Evolutionary conservation across 225 moss, liverwort and hornwort genomes (phyloP).

Genomic region (Anthoceros angustus): DNA sequence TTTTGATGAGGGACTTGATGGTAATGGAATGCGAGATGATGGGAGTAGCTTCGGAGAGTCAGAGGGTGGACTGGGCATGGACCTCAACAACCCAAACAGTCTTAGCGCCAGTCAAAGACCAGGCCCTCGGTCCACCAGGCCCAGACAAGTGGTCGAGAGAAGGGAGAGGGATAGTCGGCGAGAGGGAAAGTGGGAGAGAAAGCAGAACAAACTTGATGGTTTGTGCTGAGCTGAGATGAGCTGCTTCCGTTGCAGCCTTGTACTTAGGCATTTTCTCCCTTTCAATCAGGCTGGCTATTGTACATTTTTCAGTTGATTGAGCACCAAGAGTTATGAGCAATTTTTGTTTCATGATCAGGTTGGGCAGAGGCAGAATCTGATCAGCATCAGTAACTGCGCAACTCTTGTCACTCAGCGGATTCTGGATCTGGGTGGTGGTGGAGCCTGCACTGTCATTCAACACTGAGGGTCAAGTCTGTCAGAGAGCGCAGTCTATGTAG

Average conservation of each 20-base stretch:
- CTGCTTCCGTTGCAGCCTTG: background rate
- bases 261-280: background rate
- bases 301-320: too few relatives aligned
- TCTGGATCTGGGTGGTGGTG: too few relatives aligned
- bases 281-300: too few relatives aligned
- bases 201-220: slow-evolving; percentile 31
- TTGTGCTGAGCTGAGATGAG: background rate
- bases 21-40: slow-evolving; percentile 35
- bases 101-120: slow-evolving; percentile 42
- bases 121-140: slow-evolving; percentile 46
- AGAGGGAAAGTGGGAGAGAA: slow-evolving; percentile 96
- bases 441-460: too few relatives aligned
- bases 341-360: too few relatives aligned
- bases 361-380: too few relatives aligned
- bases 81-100: slow-evolving; percentile 29
- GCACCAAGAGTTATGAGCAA: too few relatives aligned
- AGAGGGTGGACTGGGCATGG: slow-evolving; percentile 39
- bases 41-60: slow-evolving; percentile 40
- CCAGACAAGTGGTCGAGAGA: slow-evolving; percentile 57
- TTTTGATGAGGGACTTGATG: slow-evolving; percentile 43
- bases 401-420: too few relatives aligned
- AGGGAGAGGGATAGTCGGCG: slow-evolving; percentile 76
- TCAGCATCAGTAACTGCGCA: too few relatives aligned
- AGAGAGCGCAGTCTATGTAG: too few relatives aligned
- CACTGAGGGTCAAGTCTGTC: too few relatives aligned